A percentile compares a stretch with the other conserved stretches of the same genome.
Evolutionary conservation across 768 basidiomycete genomes (phyloP).

Genomic region (Calocybe gangraenosa): DNA sequence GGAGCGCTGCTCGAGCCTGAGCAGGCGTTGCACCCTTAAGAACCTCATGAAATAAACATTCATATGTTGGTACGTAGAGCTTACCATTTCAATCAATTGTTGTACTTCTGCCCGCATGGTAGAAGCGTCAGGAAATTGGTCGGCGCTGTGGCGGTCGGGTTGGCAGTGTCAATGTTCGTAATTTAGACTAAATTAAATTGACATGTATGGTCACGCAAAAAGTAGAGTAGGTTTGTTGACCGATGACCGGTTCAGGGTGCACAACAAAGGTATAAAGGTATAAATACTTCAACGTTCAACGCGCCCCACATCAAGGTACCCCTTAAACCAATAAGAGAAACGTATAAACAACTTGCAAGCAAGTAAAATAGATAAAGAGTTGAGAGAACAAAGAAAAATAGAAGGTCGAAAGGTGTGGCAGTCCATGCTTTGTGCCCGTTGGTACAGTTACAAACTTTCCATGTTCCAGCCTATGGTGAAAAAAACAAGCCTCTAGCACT

Average conservation of each 20-base stretch:
- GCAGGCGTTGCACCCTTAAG: slow-evolving; percentile 73
- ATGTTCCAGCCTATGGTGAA: slow-evolving; percentile 12
- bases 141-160: not conserved
- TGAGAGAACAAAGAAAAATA: slow-evolving; percentile 1
- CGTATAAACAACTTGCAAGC: slow-evolving; percentile 7
- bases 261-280: not conserved
- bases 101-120: slow-evolving; percentile 48
- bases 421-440: slow-evolving; percentile 7
- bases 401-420: not conserved
- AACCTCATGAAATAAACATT: too few species aligned
- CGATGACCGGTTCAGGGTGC: too few species aligned
- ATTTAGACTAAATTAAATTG: not conserved
- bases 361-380: slow-evolving; percentile 1
- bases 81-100: slow-evolving; percentile 54
- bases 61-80: not conserved
- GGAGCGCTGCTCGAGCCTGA: slow-evolving; percentile 82
- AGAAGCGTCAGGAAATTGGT: not conserved
- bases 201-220: too few species aligned
- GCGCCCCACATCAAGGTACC: slow-evolving; percentile 6
- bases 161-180: not conserved
- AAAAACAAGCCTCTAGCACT: not conserved
- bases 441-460: slow-evolving; percentile 17
- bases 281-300: not conserved
- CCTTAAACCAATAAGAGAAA: slow-evolving; percentile 1
- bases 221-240: too few species aligned